Conservation (phyloP, 1,284 basidiomycete genomes). For the Ceratobasidium sp. region DNA sequence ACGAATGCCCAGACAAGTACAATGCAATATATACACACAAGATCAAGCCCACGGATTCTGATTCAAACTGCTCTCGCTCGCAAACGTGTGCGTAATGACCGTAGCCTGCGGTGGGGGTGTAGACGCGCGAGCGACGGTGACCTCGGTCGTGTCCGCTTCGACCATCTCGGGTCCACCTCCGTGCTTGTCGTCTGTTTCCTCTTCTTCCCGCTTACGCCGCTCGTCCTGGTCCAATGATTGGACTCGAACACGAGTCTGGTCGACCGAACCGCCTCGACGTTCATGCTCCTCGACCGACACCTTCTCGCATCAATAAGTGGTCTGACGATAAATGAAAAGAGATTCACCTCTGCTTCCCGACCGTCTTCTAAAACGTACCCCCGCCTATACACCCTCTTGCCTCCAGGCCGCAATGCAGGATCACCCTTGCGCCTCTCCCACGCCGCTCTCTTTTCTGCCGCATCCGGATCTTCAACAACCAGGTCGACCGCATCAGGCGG, state of each 20-base stretch:
- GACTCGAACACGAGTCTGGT: conserved; percentile 46
- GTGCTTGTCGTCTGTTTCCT: conserved; percentile 46
- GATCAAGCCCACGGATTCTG: conserved; percentile 50
- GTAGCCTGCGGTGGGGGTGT: conserved; percentile 45
- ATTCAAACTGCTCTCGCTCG: conserved; percentile 26
- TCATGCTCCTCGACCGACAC: conserved; percentile 42
- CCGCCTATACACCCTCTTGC: conserved; percentile 61
- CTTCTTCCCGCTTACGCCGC: conserved; percentile 44
- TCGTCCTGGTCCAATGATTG: conserved; percentile 48
- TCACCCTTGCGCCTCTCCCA: conserved; percentile 64
- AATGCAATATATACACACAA: neutral
- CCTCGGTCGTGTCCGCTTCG: conserved; percentile 46
- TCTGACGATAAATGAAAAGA: conserved; percentile 29
- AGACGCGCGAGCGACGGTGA: conserved; percentile 42
- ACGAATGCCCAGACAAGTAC: neutral
- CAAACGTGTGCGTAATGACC: conserved; percentile 19
- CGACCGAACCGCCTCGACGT: conserved; percentile 44
- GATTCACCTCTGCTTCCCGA: conserved; percentile 41
- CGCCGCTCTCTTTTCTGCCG: conserved; percentile 58
- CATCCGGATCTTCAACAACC: conserved; percentile 67
- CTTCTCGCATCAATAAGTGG: neutral
- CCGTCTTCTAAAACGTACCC: conserved; percentile 58
- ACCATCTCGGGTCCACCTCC: conserved; percentile 44
- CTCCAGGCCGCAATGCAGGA: conserved; percentile 52
- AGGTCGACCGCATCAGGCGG: conserved; percentile 81